Conservation (phyloP, 495 filamentous ascomycete species). For the Beverwykella pulmonaria region DNA sequence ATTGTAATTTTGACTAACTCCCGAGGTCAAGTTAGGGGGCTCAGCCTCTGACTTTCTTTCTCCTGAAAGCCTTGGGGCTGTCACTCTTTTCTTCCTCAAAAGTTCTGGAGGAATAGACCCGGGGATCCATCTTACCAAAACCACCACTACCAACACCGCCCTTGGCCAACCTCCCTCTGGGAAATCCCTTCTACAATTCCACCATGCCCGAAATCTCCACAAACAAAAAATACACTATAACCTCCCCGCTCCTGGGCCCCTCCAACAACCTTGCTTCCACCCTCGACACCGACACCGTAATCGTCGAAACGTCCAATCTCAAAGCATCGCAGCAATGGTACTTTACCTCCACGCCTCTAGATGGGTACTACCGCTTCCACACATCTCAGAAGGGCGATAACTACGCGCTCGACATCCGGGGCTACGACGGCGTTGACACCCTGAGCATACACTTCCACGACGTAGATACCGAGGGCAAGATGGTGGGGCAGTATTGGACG, state of each 20-base stretch:
- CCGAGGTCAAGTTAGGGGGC: neutral
- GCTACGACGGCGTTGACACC: neutral
- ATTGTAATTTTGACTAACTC: neutral
- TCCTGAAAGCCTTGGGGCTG: neutral
- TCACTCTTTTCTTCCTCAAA: too few species aligned
- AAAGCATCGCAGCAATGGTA: conserved; percentile 15
- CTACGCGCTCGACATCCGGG: conserved; percentile 5
- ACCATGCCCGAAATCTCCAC: conserved; percentile 1
- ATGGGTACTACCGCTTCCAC: conserved; percentile 8
- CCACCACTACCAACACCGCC: neutral
- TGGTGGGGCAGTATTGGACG: conserved; percentile 12
- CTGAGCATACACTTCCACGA: neutral
- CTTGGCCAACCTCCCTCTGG: neutral
- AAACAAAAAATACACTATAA: conserved; percentile 3
- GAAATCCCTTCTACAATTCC: neutral
- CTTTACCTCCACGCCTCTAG: neutral
- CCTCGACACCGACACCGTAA: neutral
- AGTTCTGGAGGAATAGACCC: too few species aligned
- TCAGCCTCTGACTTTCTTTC: neutral
- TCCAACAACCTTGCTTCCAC: conserved; percentile 5
- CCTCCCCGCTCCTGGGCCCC: conserved; percentile 6
- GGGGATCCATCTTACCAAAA: too few species aligned
- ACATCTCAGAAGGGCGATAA: conserved; percentile 14
- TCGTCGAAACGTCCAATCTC: neutral
- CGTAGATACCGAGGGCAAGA: neutral